Evolutionary conservation across 805 yeast genomes (phyloP).

Genomic region (Teunomyces stri): DNA sequence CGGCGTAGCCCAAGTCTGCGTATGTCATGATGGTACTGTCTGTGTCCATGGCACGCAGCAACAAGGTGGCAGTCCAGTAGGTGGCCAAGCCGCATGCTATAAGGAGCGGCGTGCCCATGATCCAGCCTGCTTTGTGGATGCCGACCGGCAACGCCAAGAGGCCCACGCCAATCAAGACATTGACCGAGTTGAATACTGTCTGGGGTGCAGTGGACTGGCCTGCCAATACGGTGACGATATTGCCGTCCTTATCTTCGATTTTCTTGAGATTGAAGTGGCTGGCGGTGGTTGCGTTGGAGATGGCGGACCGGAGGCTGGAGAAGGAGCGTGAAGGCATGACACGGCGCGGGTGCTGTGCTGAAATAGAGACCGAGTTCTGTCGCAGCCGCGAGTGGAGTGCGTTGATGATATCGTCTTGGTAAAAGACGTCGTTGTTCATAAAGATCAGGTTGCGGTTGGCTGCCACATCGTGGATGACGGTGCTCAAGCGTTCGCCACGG

Average conservation of each 20-base stretch:
- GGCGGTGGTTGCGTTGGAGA: slow-evolving; percentile 38
- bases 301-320: slow-evolving; percentile 39
- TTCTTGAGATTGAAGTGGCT: slow-evolving; percentile 56
- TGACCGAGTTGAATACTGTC: slow-evolving; percentile 74
- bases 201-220: slow-evolving; percentile 65
- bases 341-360: slow-evolving; percentile 15
- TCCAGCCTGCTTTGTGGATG: slow-evolving; percentile 65
- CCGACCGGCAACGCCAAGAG: slow-evolving; percentile 72
- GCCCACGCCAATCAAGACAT: slow-evolving; percentile 75
- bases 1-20: slow-evolving; percentile 28
- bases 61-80: slow-evolving; percentile 50
- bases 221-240: slow-evolving; percentile 55
- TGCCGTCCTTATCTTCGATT: slow-evolving; percentile 71
- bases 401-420: slow-evolving; percentile 35
- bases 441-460: slow-evolving; percentile 22
- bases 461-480: slow-evolving; percentile 45
- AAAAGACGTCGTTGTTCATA: slow-evolving; percentile 34
- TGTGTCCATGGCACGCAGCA: slow-evolving; percentile 29
- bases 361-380: slow-evolving; percentile 23
- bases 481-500: slow-evolving; percentile 62
- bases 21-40: slow-evolving; percentile 29
- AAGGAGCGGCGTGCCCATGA: slow-evolving; percentile 45
- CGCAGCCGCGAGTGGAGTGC: slow-evolving; percentile 28
- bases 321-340: slow-evolving; percentile 41
- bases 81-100: slow-evolving; percentile 48